Percentiles rank a stretch among this genome's conserved stretches.
Conservation (phyloP, 768 basidiomycete species). For the Lactarius evosmus region DNA sequence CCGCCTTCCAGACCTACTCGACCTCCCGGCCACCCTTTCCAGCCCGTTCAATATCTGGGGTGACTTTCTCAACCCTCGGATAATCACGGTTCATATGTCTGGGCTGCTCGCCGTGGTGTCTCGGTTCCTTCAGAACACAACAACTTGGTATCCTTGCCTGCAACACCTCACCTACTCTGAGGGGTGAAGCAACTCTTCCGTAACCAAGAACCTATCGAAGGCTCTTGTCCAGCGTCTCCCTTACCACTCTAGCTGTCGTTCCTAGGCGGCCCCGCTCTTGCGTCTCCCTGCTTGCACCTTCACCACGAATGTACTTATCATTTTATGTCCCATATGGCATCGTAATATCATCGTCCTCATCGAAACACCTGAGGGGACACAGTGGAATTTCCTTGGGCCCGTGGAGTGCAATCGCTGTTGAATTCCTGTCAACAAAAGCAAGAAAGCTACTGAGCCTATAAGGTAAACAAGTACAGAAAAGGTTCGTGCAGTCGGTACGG, state of each 20-base stretch:
- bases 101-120: too few relatives aligned
- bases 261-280: not conserved
- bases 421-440: not conserved
- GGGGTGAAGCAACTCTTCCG: too few relatives aligned
- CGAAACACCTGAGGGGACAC: not conserved
- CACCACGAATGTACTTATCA: not conserved
- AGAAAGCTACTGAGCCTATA: constrained; percentile 1
- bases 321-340: too few relatives aligned
- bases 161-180: not conserved
- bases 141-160: not conserved
- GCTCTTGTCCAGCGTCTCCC: not conserved
- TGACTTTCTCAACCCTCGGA: too few relatives aligned
- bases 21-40: not conserved
- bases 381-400: not conserved
- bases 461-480: constrained; percentile 5
- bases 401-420: not conserved
- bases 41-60: too few relatives aligned
- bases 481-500: not conserved
- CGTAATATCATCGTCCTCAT: not conserved
- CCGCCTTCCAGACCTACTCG: not conserved
- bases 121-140: not conserved
- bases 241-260: not conserved
- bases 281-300: not conserved
- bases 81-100: too few relatives aligned
- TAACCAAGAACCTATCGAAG: too few relatives aligned